Base-by-base conservation (phyloP, 2,329 filamentous ascomycete species). In the Magnaporthiopsis incrustans region DNA sequence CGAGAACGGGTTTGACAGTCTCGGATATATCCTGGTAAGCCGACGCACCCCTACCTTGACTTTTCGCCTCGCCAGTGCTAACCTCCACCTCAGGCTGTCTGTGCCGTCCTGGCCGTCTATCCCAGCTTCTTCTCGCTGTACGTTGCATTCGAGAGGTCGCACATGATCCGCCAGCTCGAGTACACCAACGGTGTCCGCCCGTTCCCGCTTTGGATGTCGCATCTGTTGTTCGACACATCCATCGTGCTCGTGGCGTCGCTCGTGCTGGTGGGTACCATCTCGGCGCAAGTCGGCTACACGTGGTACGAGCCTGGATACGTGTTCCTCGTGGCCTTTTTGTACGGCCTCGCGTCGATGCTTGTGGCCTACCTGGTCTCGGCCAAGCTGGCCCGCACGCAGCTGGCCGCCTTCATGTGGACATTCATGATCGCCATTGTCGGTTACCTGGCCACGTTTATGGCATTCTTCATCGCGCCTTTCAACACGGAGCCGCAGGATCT, bases 131-230 rank as follows among this genome's bases (percentile, higher is more conserved):
- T 97, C 70, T 85, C 90, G 0, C 79, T 97, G 5, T 97, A 97
- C 71, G 91, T 91, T 0, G 96, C 91, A n/a, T 80, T 89, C 33
- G 93, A 97, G 74, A 84, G 92, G 33, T 79, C 92, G 14, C 81
- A 87, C 62, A 89, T 92, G 67, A 91, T 97, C 30, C 85, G 93
- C 62, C 89, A 90, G 22, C 79, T 97, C 38, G 89, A 97, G 74
- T 97, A 96, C 76, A 96, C 91, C 63, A 97, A 97, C 71, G 93
- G 93, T 60, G 92, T 97, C 33, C 83, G 90, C 15, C 88, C 90
- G 0, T 79, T 90, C 11, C 91, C 92, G 0, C 79, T 97, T 1
- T 97, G 94, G 93, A 76, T 91, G 6, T 91, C 93, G 1, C 96
- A 97, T 71, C 80, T 89, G 1, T 71, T 81, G 0, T 96, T 97